Evolutionary conservation across 768 basidiomycete genomes (phyloP), one percentile per base, ranked within the genome.

Genomic region (Cyathus striatus): DNA sequence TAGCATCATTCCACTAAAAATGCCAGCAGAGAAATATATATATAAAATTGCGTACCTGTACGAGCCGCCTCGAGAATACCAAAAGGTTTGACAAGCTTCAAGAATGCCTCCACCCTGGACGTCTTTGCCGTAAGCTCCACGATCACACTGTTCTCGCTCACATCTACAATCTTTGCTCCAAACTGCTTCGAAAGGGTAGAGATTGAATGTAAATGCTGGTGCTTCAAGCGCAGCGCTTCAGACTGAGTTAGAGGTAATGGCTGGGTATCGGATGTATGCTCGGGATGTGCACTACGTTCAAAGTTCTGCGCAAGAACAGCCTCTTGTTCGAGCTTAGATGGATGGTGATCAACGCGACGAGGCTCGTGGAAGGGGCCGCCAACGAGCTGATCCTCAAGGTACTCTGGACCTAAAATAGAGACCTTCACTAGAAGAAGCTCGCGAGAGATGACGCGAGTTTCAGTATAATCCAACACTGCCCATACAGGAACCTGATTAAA

Each of bases 401-500:
- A 99, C 60, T 99, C 95, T 7, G 94, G 90, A 2, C 96, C 96
- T 25, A 99, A 83, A 57, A 94, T 95, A 45, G 96, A 98, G 3
- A 99, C 83, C 60, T 99, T 99, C 58, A 86, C 90, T 50, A 99
- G 85, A 23, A 98, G 77, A 12, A 98, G 76, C 64, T 99, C 96
- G 53, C 96, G 88, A 50, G 86, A 78, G 61, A 99, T 95, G 22
- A 85, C 82, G 44, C 77, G 81, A 18, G 93, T 98, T 48, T 94
- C 78, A 16, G 95, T 97, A 63, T 98, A 99, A 66, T 99, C 94
- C 47, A 99, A 74, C 23, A 99, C 96, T 22, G 95, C 96, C 96
- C 96, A 99, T 3, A 99, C 96, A 39, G 95, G 96, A 21, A 99
- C 94, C 95, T 96, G 5, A 33, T n/a, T n/a, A 26, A 17, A 18